A percentile compares a stretch with the other conserved stretches of the same genome.
These are phyloP conservation scores for Camellia sinensis DNA, from an alignment of 148 eudicot species.

Conservation along the genomic window DNA sequence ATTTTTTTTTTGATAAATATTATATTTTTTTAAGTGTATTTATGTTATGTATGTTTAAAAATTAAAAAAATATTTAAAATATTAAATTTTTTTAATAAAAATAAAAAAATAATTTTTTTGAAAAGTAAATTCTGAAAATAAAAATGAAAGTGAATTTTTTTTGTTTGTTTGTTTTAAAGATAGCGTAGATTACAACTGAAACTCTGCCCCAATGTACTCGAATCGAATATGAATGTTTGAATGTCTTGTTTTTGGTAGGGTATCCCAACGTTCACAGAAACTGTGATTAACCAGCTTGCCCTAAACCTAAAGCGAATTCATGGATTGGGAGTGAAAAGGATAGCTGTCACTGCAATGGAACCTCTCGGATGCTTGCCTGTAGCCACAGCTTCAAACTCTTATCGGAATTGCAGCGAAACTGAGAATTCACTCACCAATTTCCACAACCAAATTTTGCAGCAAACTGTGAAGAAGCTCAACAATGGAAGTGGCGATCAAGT, in stretches of 20 bases:
- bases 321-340: slow-evolving; percentile 44
- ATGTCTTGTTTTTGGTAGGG: slow-evolving; percentile 22
- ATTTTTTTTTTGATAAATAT: no score
- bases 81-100: no score
- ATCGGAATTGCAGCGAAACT: slow-evolving; percentile 38
- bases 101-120: no score
- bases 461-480: slow-evolving; percentile 29
- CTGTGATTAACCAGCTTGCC: slow-evolving; percentile 41
- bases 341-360: slow-evolving; percentile 41
- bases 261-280: slow-evolving; percentile 30
- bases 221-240: neutral
- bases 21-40: no score
- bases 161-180: no score
- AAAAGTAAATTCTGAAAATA: no score
- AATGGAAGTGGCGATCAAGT: slow-evolving; percentile 9
- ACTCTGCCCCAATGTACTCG: no score
- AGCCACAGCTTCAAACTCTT: slow-evolving; percentile 24
- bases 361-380: slow-evolving; percentile 62
- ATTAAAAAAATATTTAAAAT: no score
- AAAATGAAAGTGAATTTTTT: no score
- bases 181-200: no score
- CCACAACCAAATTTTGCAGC: slow-evolving; percentile 44
- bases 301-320: slow-evolving; percentile 39
- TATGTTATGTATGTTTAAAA: no score
- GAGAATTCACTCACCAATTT: slow-evolving; percentile 27